Percentiles rank a stretch among this genome's conserved stretches.
Evolutionary conservation across 805 yeast genomes (phyloP).

Genomic region (Yarrowia phangngaensis): DNA sequence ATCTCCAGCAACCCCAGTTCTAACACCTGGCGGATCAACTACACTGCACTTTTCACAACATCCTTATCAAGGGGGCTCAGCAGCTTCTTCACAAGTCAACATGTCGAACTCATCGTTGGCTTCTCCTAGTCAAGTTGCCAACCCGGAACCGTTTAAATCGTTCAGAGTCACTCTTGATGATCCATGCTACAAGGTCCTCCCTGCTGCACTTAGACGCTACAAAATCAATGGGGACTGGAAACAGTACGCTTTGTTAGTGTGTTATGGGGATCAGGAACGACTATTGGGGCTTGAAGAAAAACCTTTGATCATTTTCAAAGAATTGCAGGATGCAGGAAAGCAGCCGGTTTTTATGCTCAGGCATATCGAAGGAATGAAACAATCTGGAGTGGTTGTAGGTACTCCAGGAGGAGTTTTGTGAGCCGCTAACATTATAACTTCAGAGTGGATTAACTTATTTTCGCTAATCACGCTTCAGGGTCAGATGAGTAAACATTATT

Average conservation of each 20-base stretch:
- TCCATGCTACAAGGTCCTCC: slow-evolving; percentile 81
- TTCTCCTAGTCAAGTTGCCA: slow-evolving; percentile 23
- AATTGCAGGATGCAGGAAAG: slow-evolving; percentile 75
- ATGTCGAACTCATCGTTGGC: slow-evolving; percentile 1
- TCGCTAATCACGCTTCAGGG: too few species aligned
- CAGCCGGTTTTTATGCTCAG: slow-evolving; percentile 91
- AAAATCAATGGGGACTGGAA: slow-evolving; percentile 78
- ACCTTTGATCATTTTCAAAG: slow-evolving; percentile 83
- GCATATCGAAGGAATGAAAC: slow-evolving; percentile 48
- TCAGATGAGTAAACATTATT: not conserved
- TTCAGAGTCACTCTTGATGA: slow-evolving; percentile 84
- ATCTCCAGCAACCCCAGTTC: slow-evolving; percentile 10
- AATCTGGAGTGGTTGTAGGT: slow-evolving; percentile 29
- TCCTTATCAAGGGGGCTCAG: slow-evolving; percentile 10
- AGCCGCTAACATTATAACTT: too few species aligned
- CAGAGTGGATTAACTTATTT: too few species aligned
- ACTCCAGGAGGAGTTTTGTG: slow-evolving; percentile 35
- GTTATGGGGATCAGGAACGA: slow-evolving; percentile 87
- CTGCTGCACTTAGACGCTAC: slow-evolving; percentile 84
- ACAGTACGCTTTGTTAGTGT: slow-evolving; percentile 80
- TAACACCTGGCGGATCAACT: slow-evolving; percentile 16
- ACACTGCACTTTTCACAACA: slow-evolving; percentile 19
- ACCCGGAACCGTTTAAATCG: slow-evolving; percentile 71
- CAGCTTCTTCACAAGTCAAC: slow-evolving; percentile 20
- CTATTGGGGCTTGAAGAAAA: slow-evolving; percentile 77